These are phyloP conservation scores for Cornus suecica DNA, from an alignment of 148 eudicot species.

Conservation along the genomic window DNA sequence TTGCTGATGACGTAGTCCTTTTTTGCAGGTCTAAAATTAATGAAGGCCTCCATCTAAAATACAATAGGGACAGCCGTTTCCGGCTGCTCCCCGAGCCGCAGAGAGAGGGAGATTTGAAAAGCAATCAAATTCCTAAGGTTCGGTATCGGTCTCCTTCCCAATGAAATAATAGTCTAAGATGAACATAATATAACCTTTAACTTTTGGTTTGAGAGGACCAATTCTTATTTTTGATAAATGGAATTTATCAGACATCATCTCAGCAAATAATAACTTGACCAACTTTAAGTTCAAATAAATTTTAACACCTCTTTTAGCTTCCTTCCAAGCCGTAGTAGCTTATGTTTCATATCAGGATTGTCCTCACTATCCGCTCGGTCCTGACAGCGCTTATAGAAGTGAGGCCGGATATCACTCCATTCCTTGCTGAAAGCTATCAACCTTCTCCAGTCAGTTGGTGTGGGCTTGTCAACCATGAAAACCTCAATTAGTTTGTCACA, in stretches of 20 bases:
- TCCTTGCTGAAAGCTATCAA: conserved; percentile 69
- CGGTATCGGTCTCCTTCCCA: too few species aligned
- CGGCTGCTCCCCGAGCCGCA: too few species aligned
- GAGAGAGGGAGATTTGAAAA: too few species aligned
- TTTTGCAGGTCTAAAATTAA: too few species aligned
- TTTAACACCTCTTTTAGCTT: conserved; percentile 80
- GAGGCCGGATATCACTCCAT: conserved; percentile 69
- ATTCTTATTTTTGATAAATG: neutral
- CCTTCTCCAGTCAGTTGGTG: conserved; percentile 86
- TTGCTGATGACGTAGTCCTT: too few species aligned
- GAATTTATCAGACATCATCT: neutral
- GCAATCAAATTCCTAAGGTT: too few species aligned
- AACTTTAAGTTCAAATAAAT: neutral
- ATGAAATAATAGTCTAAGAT: neutral
- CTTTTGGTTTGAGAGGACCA: neutral
- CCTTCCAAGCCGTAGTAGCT: conserved; percentile 67
- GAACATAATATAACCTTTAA: neutral
- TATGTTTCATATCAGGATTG: conserved; percentile 73
- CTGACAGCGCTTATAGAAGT: conserved; percentile 71
- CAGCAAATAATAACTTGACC: neutral
- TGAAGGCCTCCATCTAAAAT: too few species aligned
- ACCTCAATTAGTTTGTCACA: conserved; percentile 84
- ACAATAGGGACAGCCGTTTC: too few species aligned
- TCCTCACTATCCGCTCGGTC: conserved; percentile 70
- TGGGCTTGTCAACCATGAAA: conserved; percentile 88